Evolutionary conservation across 371 early-diverging fungal species (phyloP).

Genomic region (Rhizopus sp.): DNA sequence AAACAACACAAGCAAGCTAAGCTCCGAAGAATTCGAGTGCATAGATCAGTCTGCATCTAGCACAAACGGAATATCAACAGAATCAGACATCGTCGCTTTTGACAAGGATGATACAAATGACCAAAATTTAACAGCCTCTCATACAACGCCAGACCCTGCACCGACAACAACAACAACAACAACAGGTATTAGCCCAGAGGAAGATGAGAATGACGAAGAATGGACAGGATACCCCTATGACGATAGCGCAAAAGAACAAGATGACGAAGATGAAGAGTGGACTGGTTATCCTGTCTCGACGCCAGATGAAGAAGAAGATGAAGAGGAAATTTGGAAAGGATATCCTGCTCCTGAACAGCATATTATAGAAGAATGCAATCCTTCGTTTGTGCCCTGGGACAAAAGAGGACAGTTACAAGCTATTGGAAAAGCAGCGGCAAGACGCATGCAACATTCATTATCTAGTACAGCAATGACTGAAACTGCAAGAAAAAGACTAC

Average conservation of each 20-base stretch:
- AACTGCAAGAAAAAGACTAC: constrained; percentile 14
- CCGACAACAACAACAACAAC: not conserved
- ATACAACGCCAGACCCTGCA: not conserved
- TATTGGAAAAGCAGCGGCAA: constrained; percentile 23
- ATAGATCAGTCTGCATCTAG: no score
- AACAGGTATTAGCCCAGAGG: not conserved
- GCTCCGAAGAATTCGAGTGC: no score
- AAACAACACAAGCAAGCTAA: no score
- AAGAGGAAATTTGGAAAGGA: constrained; percentile 38
- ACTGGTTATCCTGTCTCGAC: constrained; percentile 18
- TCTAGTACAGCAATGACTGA: constrained; percentile 1
- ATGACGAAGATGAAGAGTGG: constrained; percentile 35
- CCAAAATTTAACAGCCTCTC: not conserved
- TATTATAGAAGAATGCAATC: constrained; percentile 21
- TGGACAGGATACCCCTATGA: constrained; percentile 6
- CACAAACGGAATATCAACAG: no score
- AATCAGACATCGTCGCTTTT: no score
- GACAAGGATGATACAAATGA: not conserved
- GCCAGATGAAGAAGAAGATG: constrained; percentile 22
- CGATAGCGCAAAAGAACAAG: not conserved
- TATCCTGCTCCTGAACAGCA: constrained; percentile 27
- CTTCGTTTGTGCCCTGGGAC: constrained; percentile 5
- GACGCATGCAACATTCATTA: constrained; percentile 19
- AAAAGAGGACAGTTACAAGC: constrained; percentile 8
- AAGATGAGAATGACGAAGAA: constrained; percentile 15